These are phyloP conservation scores for Crucihimalaya himalaica DNA, from an alignment of 345 rosid genomes.

Conservation along the genomic window DNA sequence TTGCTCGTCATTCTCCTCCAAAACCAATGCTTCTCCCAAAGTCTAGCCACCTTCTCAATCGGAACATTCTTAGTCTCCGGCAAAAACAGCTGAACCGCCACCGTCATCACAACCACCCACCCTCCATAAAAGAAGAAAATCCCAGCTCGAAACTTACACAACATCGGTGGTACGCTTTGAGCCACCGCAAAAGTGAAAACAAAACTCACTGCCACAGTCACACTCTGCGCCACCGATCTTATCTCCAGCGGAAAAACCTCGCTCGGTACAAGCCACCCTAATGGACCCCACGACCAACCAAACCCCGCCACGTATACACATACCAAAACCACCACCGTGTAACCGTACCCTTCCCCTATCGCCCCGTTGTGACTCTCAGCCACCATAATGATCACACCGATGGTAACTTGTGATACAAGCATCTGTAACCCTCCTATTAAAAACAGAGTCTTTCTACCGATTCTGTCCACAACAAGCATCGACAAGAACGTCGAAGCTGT, in stretches of 20 bases:
- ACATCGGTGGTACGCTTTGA: slow-evolving; percentile 55
- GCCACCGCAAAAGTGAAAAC: slow-evolving; percentile 59
- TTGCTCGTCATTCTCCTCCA: slow-evolving; percentile 47
- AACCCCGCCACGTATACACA: slow-evolving; percentile 66
- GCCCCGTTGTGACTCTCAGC: slow-evolving; percentile 54
- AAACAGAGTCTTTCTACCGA: slow-evolving; percentile 58
- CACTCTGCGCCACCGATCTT: slow-evolving; percentile 62
- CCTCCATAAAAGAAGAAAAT: slow-evolving; percentile 67
- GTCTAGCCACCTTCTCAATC: slow-evolving; percentile 54
- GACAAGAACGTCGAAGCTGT: slow-evolving; percentile 48
- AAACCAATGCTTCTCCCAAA: slow-evolving; percentile 70
- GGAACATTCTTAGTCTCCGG: slow-evolving; percentile 74
- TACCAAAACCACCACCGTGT: slow-evolving; percentile 44
- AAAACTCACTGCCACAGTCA: slow-evolving; percentile 63
- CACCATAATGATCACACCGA: slow-evolving; percentile 50
- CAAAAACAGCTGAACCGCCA: slow-evolving; percentile 46
- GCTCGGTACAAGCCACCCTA: slow-evolving; percentile 70
- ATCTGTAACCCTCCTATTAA: slow-evolving; percentile 60
- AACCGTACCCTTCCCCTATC: slow-evolving; percentile 44
- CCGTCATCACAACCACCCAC: slow-evolving; percentile 63
- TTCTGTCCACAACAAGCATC: slow-evolving; percentile 59
- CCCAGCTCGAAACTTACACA: slow-evolving; percentile 56
- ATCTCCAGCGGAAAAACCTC: slow-evolving; percentile 67
- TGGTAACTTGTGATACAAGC: slow-evolving; percentile 54
- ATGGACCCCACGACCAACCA: slow-evolving; percentile 71